phyloP scores from a whole-genome alignment of 371 early-diverging fungal species.

The Smittium culicis region DNA sequence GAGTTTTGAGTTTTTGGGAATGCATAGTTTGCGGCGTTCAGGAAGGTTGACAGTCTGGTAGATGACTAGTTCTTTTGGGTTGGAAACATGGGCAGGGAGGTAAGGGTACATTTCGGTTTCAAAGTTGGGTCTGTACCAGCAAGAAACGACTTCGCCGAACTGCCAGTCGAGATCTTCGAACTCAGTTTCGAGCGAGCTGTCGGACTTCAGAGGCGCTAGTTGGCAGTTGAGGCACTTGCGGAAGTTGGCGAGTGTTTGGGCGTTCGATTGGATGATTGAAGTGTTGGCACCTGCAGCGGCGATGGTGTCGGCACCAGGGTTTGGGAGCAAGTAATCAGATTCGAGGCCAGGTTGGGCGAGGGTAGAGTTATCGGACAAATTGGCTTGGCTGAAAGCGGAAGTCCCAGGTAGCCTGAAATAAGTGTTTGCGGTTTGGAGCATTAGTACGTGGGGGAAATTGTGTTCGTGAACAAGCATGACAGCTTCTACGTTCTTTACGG shows the following conservation, averaged over 20 bases:
- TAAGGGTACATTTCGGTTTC: slow-evolving; percentile 70
- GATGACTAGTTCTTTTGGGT: slow-evolving; percentile 63
- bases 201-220: slow-evolving; percentile 23
- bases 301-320: background rate
- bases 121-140: slow-evolving; percentile 69
- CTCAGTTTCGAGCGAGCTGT: slow-evolving; percentile 13
- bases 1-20: slow-evolving; percentile 64
- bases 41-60: slow-evolving; percentile 60
- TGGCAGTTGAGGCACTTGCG: slow-evolving; percentile 33
- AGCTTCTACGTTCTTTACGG: slow-evolving; percentile 57
- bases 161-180: slow-evolving; percentile 43
- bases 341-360: slow-evolving; percentile 41
- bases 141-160: slow-evolving; percentile 51
- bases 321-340: background rate
- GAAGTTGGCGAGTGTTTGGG: background rate
- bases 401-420: slow-evolving; percentile 73
- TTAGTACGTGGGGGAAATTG: slow-evolving; percentile 64
- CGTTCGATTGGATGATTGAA: background rate
- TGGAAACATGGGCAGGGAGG: slow-evolving; percentile 58
- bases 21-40: slow-evolving; percentile 55
- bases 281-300: background rate
- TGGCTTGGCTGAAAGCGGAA: slow-evolving; percentile 47
- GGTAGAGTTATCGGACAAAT: slow-evolving; percentile 46
- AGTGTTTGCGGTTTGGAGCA: slow-evolving; percentile 58
- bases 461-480: slow-evolving; percentile 67